Evolutionary conservation across 2,329 filamentous ascomycete species (phyloP).

Genomic region (Talaromyces sp.): DNA sequence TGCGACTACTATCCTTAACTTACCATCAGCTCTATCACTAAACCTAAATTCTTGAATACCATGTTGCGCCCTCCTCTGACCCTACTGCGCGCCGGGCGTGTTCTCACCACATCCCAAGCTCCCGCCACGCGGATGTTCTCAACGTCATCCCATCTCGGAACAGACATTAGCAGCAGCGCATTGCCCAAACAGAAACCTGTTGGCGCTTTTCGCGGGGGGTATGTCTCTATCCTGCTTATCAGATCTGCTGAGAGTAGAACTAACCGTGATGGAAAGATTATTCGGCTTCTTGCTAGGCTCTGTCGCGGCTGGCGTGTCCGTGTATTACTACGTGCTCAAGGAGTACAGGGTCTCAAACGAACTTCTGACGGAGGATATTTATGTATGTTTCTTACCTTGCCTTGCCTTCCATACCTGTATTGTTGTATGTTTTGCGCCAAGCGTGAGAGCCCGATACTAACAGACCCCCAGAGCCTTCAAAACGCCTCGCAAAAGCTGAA

Average conservation of each 20-base stretch:
- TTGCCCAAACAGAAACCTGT: constrained; percentile 62
- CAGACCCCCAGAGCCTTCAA: constrained; percentile 68
- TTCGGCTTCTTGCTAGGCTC: constrained; percentile 89
- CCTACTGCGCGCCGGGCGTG: constrained; percentile 19
- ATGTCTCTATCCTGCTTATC: constrained; percentile 38
- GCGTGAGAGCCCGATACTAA: neutral
- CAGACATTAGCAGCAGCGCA: constrained; percentile 31
- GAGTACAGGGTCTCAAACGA: constrained; percentile 94
- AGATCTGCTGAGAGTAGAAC: neutral
- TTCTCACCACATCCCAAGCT: constrained; percentile 22
- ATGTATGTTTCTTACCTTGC: constrained; percentile 59
- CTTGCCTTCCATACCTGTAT: neutral
- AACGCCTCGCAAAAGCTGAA: constrained; percentile 81
- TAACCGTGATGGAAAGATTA: constrained; percentile 54
- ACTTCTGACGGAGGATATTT: constrained; percentile 90
- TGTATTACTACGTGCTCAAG: constrained; percentile 89
- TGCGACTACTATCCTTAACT: neutral
- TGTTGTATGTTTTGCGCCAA: neutral
- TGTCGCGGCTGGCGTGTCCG: constrained; percentile 70
- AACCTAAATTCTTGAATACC: neutral
- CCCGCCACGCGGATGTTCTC: constrained; percentile 27
- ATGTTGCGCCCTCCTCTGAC: constrained; percentile 5
- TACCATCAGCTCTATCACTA: neutral
- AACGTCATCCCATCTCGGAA: constrained; percentile 34
- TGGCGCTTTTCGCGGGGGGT: constrained; percentile 70